phyloP scores from a whole-genome alignment of 805 yeast genomes.

The Scheffersomyces ergatensis region DNA sequence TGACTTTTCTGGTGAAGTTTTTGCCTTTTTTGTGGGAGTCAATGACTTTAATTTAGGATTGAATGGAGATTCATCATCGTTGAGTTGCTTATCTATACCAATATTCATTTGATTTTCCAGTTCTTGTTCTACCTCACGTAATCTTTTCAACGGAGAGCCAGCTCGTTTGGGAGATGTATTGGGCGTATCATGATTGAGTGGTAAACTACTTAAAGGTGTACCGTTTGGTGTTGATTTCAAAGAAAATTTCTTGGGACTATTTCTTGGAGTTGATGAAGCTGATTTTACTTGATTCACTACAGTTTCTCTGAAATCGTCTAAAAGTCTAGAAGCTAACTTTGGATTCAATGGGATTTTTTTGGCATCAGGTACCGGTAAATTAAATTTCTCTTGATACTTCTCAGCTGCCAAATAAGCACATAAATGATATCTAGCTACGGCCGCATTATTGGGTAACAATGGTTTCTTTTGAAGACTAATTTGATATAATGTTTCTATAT shows the following conservation, averaged over 20 bases:
- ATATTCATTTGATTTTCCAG: neutral
- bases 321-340: slow-evolving; percentile 34
- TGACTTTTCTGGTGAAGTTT: neutral
- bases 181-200: slow-evolving; percentile 7
- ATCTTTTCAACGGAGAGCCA: slow-evolving; percentile 36
- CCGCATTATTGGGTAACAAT: slow-evolving; percentile 50
- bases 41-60: slow-evolving; percentile 13
- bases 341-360: slow-evolving; percentile 61
- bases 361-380: slow-evolving; percentile 47
- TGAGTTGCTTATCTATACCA: slow-evolving; percentile 1
- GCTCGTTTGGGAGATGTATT: slow-evolving; percentile 32
- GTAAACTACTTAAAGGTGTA: neutral
- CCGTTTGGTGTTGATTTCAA: slow-evolving; percentile 7
- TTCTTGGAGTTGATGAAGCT: slow-evolving; percentile 15
- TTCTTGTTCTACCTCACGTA: slow-evolving; percentile 8
- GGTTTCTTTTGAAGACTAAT: slow-evolving; percentile 52
- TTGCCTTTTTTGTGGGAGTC: neutral
- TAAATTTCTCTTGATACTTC: slow-evolving; percentile 38
- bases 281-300: slow-evolving; percentile 20
- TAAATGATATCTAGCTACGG: slow-evolving; percentile 64
- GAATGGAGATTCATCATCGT: slow-evolving; percentile 25
- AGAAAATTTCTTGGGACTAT: slow-evolving; percentile 19
- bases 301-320: slow-evolving; percentile 45
- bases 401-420: slow-evolving; percentile 65
- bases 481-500: slow-evolving; percentile 44